Base-by-base conservation (phyloP, 805 yeast species). In the Schwanniomyces occidentalis region DNA sequence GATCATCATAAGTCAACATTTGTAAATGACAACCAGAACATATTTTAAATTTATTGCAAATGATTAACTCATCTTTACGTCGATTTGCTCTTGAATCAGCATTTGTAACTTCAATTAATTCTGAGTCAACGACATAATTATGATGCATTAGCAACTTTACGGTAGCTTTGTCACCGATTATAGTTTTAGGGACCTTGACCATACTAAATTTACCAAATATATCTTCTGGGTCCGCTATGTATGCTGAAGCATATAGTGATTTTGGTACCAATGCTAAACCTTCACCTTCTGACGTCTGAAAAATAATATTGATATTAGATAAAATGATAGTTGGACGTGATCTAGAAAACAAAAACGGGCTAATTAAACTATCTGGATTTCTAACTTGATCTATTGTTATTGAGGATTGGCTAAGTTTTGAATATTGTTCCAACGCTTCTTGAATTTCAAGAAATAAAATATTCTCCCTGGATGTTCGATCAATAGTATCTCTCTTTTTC, bases 1-100 rank as follows among this genome's bases (percentile, higher is more conserved):
- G 75, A n/a, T 58, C 53, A 3, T 61, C 61, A 34, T 69, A 63
- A 4, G 50, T 37, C 12, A 69, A 19, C 71, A 65, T 65, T 37
- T 70, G 75, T 14, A 63, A 51, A 32, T 68, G 69, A 41, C 75
- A 70, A 2, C 75, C 75, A 29, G 53, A 45, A 36, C 75, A 70
- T 19, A 38, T 42, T 7, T 55, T 42, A 38, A 70, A 70, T 25
- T 65, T 56, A 7, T 49, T 42, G 38, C 75, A 70, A 4, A 51
- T 38, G 2, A 63, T 45, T 12, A 61, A 45, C 9, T 38, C 23
- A 26, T 63, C 55, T 16, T 57, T 49, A 29, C 71, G 45, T 8
- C 22, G 26, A 4, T 43, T 34, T 4, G 21, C 30, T 6, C 36
- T 41, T 1, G 51, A 30, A 2, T 34, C 12, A 2, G 44, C 25